Evolutionary conservation across 495 filamentous ascomycete species (phyloP).

Genomic region (Podospora australis): DNA sequence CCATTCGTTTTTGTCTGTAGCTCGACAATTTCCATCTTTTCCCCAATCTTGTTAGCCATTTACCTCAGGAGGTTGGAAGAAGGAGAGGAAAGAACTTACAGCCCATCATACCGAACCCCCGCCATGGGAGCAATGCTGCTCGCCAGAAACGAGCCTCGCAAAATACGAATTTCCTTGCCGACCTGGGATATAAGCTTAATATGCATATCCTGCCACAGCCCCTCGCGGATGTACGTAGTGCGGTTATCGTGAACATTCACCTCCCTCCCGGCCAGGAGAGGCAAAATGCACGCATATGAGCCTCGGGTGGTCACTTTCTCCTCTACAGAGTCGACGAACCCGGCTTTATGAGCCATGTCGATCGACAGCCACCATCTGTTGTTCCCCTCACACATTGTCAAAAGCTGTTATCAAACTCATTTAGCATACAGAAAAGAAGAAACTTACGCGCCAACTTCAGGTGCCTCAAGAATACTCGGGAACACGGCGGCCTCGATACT

Average conservation of each 20-base stretch:
- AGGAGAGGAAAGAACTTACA: slow-evolving; percentile 26
- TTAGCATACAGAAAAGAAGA: no score
- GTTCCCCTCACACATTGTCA: not conserved
- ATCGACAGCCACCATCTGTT: slow-evolving; percentile 42
- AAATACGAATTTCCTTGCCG: slow-evolving; percentile 36
- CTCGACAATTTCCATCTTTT: slow-evolving; percentile 29
- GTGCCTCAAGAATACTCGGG: not conserved
- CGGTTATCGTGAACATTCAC: slow-evolving; percentile 21
- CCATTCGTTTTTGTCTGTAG: slow-evolving; percentile 33
- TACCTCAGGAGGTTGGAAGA: not conserved
- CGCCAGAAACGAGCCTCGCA: slow-evolving; percentile 37
- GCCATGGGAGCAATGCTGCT: slow-evolving; percentile 38
- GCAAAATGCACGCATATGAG: slow-evolving; percentile 31
- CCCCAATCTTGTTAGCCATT: slow-evolving; percentile 6
- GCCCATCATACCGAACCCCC: slow-evolving; percentile 45
- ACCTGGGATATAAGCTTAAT: slow-evolving; percentile 30
- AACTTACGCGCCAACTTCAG: no score
- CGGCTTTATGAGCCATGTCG: slow-evolving; percentile 40
- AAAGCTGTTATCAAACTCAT: no score
- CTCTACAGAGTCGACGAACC: slow-evolving; percentile 31
- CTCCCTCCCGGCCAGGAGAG: slow-evolving; percentile 40
- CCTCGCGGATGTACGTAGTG: slow-evolving; percentile 32
- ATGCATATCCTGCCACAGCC: slow-evolving; percentile 29
- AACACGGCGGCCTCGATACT: slow-evolving; percentile 30
- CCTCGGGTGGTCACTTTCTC: slow-evolving; percentile 32